Percentiles rank a stretch among this genome's conserved stretches.
phyloP scores from a whole-genome alignment of 2,329 filamentous ascomycete genomes.

The Ceratocystiopsis brevicomis region DNA sequence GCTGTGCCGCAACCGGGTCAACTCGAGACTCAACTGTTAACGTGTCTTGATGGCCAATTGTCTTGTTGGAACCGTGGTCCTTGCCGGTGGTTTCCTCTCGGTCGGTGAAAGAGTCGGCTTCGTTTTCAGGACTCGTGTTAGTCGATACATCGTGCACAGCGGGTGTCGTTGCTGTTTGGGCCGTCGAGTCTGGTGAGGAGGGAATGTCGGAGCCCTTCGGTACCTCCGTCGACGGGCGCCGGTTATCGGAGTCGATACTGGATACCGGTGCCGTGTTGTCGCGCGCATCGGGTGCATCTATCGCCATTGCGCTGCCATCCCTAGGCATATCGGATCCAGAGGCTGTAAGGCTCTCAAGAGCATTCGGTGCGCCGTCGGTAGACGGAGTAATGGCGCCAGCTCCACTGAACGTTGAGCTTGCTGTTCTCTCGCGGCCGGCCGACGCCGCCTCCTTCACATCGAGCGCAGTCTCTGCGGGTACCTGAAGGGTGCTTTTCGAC shows the following conservation, averaged over 20 bases:
- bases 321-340: background rate
- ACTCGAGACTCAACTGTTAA: slow-evolving; percentile 2
- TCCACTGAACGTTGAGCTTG: too few relatives aligned
- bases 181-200: slow-evolving; percentile 46
- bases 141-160: slow-evolving; percentile 48
- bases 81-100: slow-evolving; percentile 15
- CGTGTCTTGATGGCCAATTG: too few relatives aligned
- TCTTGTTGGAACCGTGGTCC: background rate
- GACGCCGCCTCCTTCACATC: too few relatives aligned
- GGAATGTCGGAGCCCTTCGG: slow-evolving; percentile 20
- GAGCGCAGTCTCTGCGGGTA: too few relatives aligned
- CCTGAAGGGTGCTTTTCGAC: too few relatives aligned
- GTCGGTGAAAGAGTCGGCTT: slow-evolving; percentile 37
- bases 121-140: slow-evolving; percentile 56
- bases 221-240: background rate
- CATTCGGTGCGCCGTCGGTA: too few relatives aligned
- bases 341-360: too few relatives aligned
- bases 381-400: too few relatives aligned
- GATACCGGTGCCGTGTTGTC: too few relatives aligned
- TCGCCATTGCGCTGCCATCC: slow-evolving; percentile 1
- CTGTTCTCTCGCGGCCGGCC: too few relatives aligned
- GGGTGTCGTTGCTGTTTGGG: slow-evolving; percentile 56
- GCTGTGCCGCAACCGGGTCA: slow-evolving; percentile 23
- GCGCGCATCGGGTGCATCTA: background rate
- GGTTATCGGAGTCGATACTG: background rate